phyloP scores from a whole-genome alignment of 169 alveolate species.

The Sarcocystis neurona region DNA sequence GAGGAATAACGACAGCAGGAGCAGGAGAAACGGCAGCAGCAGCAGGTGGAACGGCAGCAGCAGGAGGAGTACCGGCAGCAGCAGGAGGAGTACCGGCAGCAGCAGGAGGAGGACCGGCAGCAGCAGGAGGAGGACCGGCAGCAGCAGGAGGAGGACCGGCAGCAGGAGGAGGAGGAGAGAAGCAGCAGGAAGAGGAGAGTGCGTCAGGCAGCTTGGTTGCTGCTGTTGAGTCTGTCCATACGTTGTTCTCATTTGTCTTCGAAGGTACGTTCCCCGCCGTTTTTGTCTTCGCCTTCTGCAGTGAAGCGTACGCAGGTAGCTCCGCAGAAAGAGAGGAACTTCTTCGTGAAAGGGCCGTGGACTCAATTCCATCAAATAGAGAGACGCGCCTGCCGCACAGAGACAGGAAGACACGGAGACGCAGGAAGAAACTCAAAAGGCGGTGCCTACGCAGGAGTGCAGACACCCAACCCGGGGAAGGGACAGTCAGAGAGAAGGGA shows the following conservation, averaged over 20 bases:
- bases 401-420: too few relatives aligned
- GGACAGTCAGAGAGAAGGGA: too few relatives aligned
- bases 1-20: neutral
- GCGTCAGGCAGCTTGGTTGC: neutral
- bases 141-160: neutral
- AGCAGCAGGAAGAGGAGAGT: neutral
- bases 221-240: constrained; percentile 20
- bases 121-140: neutral
- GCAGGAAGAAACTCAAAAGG: too few relatives aligned
- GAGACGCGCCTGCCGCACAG: too few relatives aligned
- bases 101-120: neutral
- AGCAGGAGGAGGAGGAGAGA: neutral
- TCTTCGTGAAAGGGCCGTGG: too few relatives aligned
- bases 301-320: too few relatives aligned
- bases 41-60: neutral
- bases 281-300: too few relatives aligned
- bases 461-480: too few relatives aligned
- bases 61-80: neutral
- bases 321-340: too few relatives aligned
- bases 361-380: too few relatives aligned
- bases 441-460: too few relatives aligned
- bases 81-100: neutral
- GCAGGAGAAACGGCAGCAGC: neutral
- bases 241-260: constrained; percentile 52
- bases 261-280: too few relatives aligned